Percentiles rank a stretch among this genome's conserved stretches.
These are phyloP conservation scores for Pseudogymnoascus sp. DNA, from an alignment of 2,329 filamentous ascomycete genomes.

Conservation along the genomic window DNA sequence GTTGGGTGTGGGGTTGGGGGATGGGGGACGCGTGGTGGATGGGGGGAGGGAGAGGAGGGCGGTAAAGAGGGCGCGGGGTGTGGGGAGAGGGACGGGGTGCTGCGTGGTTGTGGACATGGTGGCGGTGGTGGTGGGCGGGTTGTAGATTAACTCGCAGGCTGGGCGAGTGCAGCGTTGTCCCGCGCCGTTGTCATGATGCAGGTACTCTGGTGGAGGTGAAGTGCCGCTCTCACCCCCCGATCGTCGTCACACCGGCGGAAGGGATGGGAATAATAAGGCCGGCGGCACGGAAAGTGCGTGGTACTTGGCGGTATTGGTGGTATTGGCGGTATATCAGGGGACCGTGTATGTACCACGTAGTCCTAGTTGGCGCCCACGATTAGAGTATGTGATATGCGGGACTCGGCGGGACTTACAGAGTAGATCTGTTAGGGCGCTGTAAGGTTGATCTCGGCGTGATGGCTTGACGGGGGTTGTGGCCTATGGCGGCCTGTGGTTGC, in stretches of 20 bases:
- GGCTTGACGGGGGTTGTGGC: not conserved
- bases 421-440: not conserved
- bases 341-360: not conserved
- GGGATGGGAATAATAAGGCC: conserved; percentile 6
- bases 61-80: conserved; percentile 24
- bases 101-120: not conserved
- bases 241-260: not conserved
- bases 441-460: conserved; percentile 2
- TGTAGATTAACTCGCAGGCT: not conserved
- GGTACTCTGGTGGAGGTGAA: conserved; percentile 6
- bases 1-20: not conserved
- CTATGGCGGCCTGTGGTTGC: conserved; percentile 4
- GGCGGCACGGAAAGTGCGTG: not conserved
- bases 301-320: not conserved
- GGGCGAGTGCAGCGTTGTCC: not conserved
- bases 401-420: not conserved
- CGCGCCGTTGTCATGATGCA: conserved; percentile 9
- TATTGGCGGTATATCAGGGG: not conserved
- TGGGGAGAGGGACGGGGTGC: conserved; percentile 16
- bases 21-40: not conserved
- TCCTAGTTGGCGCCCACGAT: conserved; percentile 1
- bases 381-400: not conserved
- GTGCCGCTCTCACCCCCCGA: not conserved
- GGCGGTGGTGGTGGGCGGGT: not conserved
- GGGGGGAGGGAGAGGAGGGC: conserved; percentile 23